phyloP scores from a whole-genome alignment of 1,284 basidiomycete species.

The Wolfiporia cocos region DNA sequence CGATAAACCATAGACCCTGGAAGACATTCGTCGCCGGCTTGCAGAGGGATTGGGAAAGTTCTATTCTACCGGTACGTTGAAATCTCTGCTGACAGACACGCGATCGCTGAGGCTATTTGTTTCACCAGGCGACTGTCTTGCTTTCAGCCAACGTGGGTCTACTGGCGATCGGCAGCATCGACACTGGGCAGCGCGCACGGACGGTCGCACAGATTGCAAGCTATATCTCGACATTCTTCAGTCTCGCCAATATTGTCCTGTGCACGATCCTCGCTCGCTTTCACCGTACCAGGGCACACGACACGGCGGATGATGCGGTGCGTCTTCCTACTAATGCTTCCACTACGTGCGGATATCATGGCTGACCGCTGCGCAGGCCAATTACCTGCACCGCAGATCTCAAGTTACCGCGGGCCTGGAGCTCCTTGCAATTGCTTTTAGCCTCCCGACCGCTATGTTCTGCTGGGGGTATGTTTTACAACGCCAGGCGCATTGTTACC shows the following conservation, averaged over 20 bases:
- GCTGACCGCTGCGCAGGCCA: slow-evolving; percentile 2
- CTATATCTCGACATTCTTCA: slow-evolving; percentile 23
- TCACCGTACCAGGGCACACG: slow-evolving; percentile 11
- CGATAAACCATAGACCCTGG: slow-evolving; percentile 21
- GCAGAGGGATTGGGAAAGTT: slow-evolving; percentile 21
- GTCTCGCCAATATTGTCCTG: slow-evolving; percentile 21
- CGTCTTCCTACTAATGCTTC: too few relatives aligned
- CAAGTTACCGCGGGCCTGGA: too few relatives aligned
- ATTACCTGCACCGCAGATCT: slow-evolving; percentile 13
- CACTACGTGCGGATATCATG: background rate
- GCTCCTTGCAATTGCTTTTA: too few relatives aligned
- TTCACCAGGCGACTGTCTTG: slow-evolving; percentile 32
- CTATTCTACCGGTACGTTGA: slow-evolving; percentile 21
- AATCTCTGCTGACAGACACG: background rate
- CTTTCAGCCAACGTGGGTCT: slow-evolving; percentile 36
- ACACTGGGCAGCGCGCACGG: slow-evolving; percentile 10
- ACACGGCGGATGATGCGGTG: slow-evolving; percentile 13
- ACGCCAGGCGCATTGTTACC: too few relatives aligned
- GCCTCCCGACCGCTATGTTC: too few relatives aligned
- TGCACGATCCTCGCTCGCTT: slow-evolving; percentile 18
- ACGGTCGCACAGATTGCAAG: slow-evolving; percentile 20
- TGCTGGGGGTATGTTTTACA: too few relatives aligned
- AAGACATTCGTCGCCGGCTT: slow-evolving; percentile 16
- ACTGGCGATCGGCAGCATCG: slow-evolving; percentile 30
- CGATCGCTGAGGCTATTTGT: background rate